phyloP scores from a whole-genome alignment of 495 filamentous ascomycete species.

The Extremus antarcticus region DNA sequence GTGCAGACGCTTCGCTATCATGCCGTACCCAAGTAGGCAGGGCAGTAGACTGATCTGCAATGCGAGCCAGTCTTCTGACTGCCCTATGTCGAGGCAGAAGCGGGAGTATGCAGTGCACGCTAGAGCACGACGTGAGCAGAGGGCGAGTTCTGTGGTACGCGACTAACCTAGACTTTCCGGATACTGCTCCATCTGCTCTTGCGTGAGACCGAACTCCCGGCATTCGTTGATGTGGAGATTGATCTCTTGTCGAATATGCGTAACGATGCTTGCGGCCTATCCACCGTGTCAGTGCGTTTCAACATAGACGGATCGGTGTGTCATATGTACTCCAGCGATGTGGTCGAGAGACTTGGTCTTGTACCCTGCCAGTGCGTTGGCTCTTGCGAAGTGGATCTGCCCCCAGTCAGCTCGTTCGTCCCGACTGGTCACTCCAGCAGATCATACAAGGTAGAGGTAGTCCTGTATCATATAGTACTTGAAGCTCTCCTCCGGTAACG shows the following conservation, averaged over 20 bases:
- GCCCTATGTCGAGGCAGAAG: conserved; percentile 79
- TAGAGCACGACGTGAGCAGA: conserved; percentile 15
- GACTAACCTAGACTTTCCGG: conserved; percentile 59
- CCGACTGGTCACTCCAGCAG: background rate
- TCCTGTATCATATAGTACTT: conserved; percentile 82
- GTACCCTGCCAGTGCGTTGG: conserved; percentile 72
- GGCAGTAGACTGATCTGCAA: conserved; percentile 75
- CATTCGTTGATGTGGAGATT: conserved; percentile 73
- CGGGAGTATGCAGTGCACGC: conserved; percentile 65
- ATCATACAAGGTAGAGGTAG: conserved; percentile 69
- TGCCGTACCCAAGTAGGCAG: conserved; percentile 78
- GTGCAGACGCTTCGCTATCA: conserved; percentile 57
- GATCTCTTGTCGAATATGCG: conserved; percentile 69
- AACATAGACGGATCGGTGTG: background rate
- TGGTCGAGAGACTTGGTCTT: conserved; percentile 66
- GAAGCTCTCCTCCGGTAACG: conserved; percentile 60
- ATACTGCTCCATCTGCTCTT: conserved; percentile 57
- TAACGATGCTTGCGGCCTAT: conserved; percentile 58
- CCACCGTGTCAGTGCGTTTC: conserved; percentile 19
- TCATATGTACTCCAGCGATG: conserved; percentile 47
- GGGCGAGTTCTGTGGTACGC: background rate
- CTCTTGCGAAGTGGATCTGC: conserved; percentile 74
- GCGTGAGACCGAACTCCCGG: conserved; percentile 63
- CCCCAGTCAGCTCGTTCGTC: conserved; percentile 12
- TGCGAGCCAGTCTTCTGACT: conserved; percentile 73